phyloP scores from a whole-genome alignment of 495 filamentous ascomycete genomes.

The Peziza echinospora region DNA sequence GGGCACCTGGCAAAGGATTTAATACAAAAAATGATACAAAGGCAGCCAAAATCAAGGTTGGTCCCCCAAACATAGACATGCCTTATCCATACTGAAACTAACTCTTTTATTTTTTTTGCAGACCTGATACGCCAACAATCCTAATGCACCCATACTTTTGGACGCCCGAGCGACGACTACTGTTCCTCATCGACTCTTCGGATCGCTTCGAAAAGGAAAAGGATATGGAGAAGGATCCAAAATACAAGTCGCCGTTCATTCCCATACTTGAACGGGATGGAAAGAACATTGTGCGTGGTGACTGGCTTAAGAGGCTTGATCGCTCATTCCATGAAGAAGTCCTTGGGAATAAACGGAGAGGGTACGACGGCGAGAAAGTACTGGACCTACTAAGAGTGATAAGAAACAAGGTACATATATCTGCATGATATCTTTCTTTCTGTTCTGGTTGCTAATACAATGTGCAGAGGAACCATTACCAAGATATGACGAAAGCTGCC shows the following conservation, averaged over 20 bases:
- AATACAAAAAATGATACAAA: conserved; percentile 58
- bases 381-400: conserved; percentile 74
- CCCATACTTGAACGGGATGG: conserved; percentile 38
- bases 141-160: conserved; percentile 95
- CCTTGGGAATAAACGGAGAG: conserved; percentile 68
- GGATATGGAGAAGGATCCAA: conserved; percentile 68
- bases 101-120: conserved; percentile 14
- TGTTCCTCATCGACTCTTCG: conserved; percentile 78
- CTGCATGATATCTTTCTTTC: background rate
- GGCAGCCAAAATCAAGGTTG: conserved; percentile 43
- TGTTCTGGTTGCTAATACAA: background rate
- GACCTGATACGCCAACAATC: conserved; percentile 50
- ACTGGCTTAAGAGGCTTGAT: conserved; percentile 61
- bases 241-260: conserved; percentile 36
- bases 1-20: conserved; percentile 71
- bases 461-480: conserved; percentile 52
- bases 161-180: conserved; percentile 61
- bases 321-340: conserved; percentile 63
- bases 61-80: conserved; percentile 3
- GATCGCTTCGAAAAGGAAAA: conserved; percentile 88
- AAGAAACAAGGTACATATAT: conserved; percentile 47
- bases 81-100: background rate
- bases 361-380: conserved; percentile 58
- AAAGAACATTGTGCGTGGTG: conserved; percentile 33
- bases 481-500: conserved; percentile 63